phyloP scores from a whole-genome alignment of 139 green algal species.

The Chlorella sp. region DNA sequence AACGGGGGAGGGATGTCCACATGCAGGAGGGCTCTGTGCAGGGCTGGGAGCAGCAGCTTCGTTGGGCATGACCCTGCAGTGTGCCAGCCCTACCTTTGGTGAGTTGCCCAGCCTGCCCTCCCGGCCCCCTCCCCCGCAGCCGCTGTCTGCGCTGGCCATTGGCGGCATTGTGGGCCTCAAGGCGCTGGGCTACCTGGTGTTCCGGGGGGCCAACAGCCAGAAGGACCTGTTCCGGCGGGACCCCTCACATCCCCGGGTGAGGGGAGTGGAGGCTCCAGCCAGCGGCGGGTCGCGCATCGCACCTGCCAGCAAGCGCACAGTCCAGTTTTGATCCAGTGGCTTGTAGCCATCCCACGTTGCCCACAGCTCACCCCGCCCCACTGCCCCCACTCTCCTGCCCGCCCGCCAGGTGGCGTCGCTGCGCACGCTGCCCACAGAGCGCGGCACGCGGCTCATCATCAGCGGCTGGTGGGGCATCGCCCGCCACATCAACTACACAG shows the following conservation, averaged over 20 bases:
- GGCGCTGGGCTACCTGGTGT: slow-evolving; percentile 86
- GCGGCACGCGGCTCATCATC: slow-evolving; percentile 86
- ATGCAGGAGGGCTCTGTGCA: no score
- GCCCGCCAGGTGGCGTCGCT: slow-evolving; percentile 68
- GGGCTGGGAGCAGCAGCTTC: no score
- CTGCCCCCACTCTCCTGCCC: neutral
- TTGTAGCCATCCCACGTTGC: no score
- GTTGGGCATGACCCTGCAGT: neutral
- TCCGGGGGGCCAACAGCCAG: slow-evolving; percentile 94
- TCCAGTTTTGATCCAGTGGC: no score
- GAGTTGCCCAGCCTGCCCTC: neutral
- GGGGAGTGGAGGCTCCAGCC: neutral
- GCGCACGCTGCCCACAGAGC: slow-evolving; percentile 81
- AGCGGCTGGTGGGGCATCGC: slow-evolving; percentile 92
- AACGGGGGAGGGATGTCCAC: neutral
- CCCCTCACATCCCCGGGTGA: slow-evolving; percentile 58
- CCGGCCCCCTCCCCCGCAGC: slow-evolving; percentile 11
- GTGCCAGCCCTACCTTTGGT: neutral
- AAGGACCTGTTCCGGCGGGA: slow-evolving; percentile 92
- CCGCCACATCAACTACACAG: slow-evolving; percentile 95
- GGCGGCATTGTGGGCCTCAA: slow-evolving; percentile 75
- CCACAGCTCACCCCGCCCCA: no score
- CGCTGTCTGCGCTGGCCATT: slow-evolving; percentile 51
- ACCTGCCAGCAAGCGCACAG: neutral
- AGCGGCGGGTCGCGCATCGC: neutral